These are phyloP conservation scores for Penicillium odoratum DNA, from an alignment of 495 filamentous ascomycete genomes.

Conservation along the genomic window DNA sequence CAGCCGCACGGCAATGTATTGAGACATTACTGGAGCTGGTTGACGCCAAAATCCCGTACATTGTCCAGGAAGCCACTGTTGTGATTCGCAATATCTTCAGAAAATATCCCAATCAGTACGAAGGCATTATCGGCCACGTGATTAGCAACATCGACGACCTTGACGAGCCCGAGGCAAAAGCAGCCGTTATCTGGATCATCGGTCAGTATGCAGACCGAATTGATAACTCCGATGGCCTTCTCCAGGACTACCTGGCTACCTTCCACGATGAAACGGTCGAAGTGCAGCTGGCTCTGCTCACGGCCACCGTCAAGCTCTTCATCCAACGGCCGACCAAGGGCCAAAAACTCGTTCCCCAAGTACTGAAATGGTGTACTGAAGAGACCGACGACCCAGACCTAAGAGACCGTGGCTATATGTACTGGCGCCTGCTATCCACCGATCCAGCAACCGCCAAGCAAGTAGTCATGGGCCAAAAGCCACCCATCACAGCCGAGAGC, in stretches of 20 bases:
- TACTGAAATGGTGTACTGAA: constrained; percentile 97
- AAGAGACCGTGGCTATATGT: constrained; percentile 96
- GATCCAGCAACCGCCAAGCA: constrained; percentile 83
- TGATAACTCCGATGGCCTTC: constrained; percentile 88
- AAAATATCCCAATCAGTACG: constrained; percentile 98
- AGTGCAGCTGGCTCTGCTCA: constrained; percentile 91
- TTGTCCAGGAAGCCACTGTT: constrained; percentile 99
- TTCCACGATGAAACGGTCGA: constrained; percentile 94
- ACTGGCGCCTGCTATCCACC: constrained; percentile 95
- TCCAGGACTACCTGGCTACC: constrained; percentile 92
- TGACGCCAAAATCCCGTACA: constrained; percentile 98
- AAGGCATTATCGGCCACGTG: constrained; percentile 91
- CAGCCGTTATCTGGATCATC: constrained; percentile 99
- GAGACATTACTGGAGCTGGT: constrained; percentile 91
- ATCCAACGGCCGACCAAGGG: constrained; percentile 96
- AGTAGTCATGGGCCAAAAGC: constrained; percentile 96
- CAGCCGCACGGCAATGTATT: constrained; percentile 86
- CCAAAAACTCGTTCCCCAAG: constrained; percentile 89
- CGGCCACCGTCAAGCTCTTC: constrained; percentile 96
- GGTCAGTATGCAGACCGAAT: constrained; percentile 97
- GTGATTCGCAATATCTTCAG: constrained; percentile 99
- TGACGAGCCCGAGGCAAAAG: constrained; percentile 98
- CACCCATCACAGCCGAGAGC: constrained; percentile 92
- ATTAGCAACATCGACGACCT: constrained; percentile 96
- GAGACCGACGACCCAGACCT: constrained; percentile 98